Evolutionary conservation across 1,284 basidiomycete species (phyloP).

Genomic region (Testicularia cyperi): DNA sequence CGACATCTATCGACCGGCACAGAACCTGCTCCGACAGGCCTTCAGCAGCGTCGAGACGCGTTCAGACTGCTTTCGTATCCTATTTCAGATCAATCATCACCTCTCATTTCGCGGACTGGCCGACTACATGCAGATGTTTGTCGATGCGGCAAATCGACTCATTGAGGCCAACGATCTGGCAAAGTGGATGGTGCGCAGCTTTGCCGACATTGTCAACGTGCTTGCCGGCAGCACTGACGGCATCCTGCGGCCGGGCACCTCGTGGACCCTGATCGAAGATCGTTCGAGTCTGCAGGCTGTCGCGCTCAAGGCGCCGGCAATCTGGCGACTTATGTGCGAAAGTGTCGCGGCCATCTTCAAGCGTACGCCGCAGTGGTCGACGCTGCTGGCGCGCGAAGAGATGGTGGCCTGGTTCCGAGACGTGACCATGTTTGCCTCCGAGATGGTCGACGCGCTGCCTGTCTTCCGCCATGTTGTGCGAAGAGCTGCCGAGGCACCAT

Average conservation of each 20-base stretch:
- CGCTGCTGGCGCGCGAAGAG: conserved; percentile 35
- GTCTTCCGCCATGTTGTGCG: conserved; percentile 42
- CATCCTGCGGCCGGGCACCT: conserved; percentile 48
- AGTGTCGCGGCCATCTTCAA: conserved; percentile 51
- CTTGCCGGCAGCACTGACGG: conserved; percentile 54
- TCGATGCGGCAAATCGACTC: conserved; percentile 22
- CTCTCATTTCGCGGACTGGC: conserved; percentile 30
- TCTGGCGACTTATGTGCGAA: conserved; percentile 54
- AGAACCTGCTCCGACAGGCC: conserved; percentile 44
- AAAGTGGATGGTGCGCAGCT: conserved; percentile 48
- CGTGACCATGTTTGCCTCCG: conserved; percentile 53
- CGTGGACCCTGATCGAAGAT: conserved; percentile 39
- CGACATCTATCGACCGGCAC: conserved; percentile 42
- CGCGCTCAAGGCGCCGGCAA: conserved; percentile 30
- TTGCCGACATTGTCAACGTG: conserved; percentile 55
- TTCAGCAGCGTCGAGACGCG: conserved; percentile 43
- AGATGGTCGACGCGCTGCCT: conserved; percentile 50
- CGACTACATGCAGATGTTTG: conserved; percentile 38
- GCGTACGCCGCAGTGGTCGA: conserved; percentile 52
- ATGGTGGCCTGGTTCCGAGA: conserved; percentile 58
- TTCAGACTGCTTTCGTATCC: conserved; percentile 47
- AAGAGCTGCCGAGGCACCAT: conserved; percentile 24
- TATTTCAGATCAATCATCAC: conserved; percentile 37
- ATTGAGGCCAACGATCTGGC: conserved; percentile 50
- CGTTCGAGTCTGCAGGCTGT: conserved; percentile 18